Percentiles rank a stretch among this genome's conserved stretches.
Evolutionary conservation across 768 basidiomycete species (phyloP).

Genomic region (Rhodotorula sphaerocarpa): DNA sequence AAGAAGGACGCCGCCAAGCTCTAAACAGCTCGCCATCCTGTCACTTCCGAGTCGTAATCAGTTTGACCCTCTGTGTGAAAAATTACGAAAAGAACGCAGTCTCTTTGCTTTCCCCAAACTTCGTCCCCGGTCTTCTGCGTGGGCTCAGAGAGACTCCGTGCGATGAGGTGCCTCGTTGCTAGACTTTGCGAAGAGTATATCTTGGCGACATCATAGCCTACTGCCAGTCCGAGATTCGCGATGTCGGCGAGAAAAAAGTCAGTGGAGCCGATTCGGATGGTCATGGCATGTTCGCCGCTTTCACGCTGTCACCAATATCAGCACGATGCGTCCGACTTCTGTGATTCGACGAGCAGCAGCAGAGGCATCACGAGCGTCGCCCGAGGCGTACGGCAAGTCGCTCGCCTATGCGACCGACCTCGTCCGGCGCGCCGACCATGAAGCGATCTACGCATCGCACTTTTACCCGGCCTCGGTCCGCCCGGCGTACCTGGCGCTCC

Average conservation of each 20-base stretch:
- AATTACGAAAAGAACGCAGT: background rate
- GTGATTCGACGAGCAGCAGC: background rate
- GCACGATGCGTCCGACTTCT: background rate
- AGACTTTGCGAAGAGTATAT: too few species aligned
- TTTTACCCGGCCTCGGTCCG: slow-evolving; percentile 35
- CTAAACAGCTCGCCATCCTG: background rate
- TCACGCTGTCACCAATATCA: background rate
- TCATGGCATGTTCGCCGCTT: background rate
- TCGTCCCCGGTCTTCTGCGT: too few species aligned
- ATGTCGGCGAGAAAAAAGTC: background rate
- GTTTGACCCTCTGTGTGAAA: background rate
- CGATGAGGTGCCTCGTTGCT: too few species aligned
- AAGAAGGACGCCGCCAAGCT: slow-evolving; percentile 16
- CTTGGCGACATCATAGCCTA: too few species aligned
- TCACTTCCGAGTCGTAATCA: background rate
- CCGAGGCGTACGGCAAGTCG: background rate
- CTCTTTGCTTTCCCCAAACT: too few species aligned
- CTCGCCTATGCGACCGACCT: slow-evolving; percentile 14
- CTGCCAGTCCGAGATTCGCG: too few species aligned
- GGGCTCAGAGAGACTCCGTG: too few species aligned
- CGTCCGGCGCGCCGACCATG: slow-evolving; percentile 20
- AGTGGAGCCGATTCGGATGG: background rate
- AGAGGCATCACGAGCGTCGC: background rate
- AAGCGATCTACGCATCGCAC: slow-evolving; percentile 27
- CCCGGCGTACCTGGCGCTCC: slow-evolving; percentile 32